These are phyloP conservation scores for Triticum timopheevii DNA, from an alignment of 176 grass and related monocot species.

Conservation along the genomic window DNA sequence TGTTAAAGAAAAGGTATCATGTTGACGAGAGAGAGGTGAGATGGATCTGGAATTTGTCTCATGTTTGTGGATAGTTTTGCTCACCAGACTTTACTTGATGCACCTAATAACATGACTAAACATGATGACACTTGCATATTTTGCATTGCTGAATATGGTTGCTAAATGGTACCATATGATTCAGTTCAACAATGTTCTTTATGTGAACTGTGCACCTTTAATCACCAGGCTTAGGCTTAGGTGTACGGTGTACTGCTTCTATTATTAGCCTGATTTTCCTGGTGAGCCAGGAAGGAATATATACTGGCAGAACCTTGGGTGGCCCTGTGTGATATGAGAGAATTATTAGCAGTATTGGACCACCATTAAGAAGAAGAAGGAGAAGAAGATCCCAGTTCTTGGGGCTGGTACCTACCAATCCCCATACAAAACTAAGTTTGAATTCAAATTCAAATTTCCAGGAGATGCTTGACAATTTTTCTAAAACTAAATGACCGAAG, in stretches of 20 bases:
- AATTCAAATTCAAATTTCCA: background rate
- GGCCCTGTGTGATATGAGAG: background rate
- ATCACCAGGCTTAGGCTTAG: no score
- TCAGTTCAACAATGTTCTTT: background rate
- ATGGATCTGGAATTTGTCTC: background rate
- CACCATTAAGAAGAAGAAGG: background rate
- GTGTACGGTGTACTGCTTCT: background rate
- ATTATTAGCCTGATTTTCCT: background rate
- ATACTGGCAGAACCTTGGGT: background rate
- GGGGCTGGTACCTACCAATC: background rate
- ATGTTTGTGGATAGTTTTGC: background rate
- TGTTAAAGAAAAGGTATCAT: background rate
- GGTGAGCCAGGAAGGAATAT: background rate
- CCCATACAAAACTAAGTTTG: background rate
- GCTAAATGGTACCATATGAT: background rate
- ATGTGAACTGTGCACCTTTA: no score
- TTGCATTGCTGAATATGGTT: background rate
- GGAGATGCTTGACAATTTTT: no score
- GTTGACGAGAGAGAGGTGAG: background rate
- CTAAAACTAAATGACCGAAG: background rate
- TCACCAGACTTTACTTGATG: background rate
- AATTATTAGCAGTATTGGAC: background rate
- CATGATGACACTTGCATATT: background rate
- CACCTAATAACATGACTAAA: background rate
- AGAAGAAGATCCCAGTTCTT: background rate